phyloP scores from a whole-genome alignment of 2,329 filamentous ascomycete species.

The Cercospora zeina region DNA sequence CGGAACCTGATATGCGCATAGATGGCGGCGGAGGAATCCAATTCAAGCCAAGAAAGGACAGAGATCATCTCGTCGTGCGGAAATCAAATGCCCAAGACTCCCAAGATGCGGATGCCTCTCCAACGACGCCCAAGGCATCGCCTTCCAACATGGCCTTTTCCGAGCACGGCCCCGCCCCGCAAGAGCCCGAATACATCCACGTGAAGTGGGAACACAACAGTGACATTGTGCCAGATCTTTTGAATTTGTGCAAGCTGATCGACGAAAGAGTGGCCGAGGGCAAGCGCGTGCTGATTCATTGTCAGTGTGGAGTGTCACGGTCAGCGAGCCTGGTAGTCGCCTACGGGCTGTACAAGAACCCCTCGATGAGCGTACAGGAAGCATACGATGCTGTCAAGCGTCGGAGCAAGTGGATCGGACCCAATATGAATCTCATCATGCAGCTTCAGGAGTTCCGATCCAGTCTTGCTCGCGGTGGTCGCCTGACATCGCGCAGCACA shows the following conservation, averaged over 20 bases:
- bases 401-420: constrained; percentile 83
- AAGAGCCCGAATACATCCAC: constrained; percentile 77
- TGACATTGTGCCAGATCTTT: constrained; percentile 75
- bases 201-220: constrained; percentile 88
- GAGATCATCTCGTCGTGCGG: constrained; percentile 20
- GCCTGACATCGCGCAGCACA: constrained; percentile 36
- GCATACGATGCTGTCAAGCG: constrained; percentile 78
- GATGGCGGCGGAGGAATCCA: constrained; percentile 41
- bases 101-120: constrained; percentile 40
- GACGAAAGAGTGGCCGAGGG: constrained; percentile 69
- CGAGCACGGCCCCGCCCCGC: constrained; percentile 33
- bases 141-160: constrained; percentile 42
- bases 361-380: constrained; percentile 74
- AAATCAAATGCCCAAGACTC: constrained; percentile 10
- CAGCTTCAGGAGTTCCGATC: constrained; percentile 75
- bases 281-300: constrained; percentile 79
- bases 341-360: constrained; percentile 78
- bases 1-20: constrained; percentile 39
- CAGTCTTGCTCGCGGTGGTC: constrained; percentile 46
- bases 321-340: constrained; percentile 85
- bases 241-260: constrained; percentile 73
- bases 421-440: constrained; percentile 91
- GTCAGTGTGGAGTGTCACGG: constrained; percentile 81
- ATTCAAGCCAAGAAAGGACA: constrained; percentile 36
- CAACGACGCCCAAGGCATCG: constrained; percentile 56